phyloP scores from a whole-genome alignment of 140 eudicot species.

The Oenanthe javanica region DNA sequence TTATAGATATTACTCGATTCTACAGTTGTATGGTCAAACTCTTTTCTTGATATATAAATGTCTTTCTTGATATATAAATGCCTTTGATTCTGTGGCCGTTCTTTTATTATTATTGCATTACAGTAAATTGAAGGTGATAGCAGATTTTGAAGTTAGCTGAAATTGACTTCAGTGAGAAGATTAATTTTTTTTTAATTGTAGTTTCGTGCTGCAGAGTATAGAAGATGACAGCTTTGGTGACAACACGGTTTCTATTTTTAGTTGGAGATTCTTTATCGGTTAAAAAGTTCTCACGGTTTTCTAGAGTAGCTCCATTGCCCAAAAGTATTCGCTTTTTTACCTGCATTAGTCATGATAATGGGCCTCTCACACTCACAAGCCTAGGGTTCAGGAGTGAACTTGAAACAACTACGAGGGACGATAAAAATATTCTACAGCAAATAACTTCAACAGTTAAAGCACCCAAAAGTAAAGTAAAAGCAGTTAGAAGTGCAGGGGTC shows the following conservation, averaged over 20 bases:
- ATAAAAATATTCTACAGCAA: constrained; percentile 29
- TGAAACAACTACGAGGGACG: constrained; percentile 23
- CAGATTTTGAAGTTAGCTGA: not conserved
- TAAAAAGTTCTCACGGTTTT: constrained; percentile 35
- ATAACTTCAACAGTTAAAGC: constrained; percentile 32
- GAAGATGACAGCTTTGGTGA: constrained; percentile 58
- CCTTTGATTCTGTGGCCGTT: not conserved
- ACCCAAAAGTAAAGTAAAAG: constrained; percentile 40
- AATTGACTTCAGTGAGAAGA: not conserved
- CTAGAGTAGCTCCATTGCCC: constrained; percentile 35
- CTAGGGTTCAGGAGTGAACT: constrained; percentile 47
- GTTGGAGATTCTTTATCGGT: constrained; percentile 49
- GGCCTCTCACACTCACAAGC: constrained; percentile 59
- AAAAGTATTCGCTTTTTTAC: constrained; percentile 29
- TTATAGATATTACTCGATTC: not conserved
- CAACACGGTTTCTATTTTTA: constrained; percentile 56
- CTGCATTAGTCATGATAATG: constrained; percentile 25
- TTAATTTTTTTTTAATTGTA: constrained; percentile 11
- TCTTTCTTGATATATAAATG: not conserved
- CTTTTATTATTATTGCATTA: not conserved
- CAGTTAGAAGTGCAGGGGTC: constrained; percentile 16
- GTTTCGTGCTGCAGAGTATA: constrained; percentile 1
- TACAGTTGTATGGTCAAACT: too few species aligned
- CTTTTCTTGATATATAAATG: too few species aligned
- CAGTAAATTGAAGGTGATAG: not conserved